Conservation (phyloP, 352 stramenopile species). For the Paralagenidium karlingii region DNA sequence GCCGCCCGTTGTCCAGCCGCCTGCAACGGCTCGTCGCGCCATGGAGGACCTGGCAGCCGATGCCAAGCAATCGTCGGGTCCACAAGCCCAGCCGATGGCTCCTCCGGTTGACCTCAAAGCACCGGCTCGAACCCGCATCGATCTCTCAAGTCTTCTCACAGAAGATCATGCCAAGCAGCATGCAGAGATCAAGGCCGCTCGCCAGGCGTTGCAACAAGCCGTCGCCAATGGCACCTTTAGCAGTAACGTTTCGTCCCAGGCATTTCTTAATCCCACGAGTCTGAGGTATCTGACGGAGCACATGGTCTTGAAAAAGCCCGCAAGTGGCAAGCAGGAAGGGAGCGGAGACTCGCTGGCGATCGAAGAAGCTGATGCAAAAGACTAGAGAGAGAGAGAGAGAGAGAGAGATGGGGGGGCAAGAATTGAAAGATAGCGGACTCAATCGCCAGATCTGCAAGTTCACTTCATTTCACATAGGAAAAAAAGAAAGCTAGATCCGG, state of each 20-base stretch:
- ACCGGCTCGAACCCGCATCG: constrained; percentile 27
- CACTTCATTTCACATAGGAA: no score
- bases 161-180: constrained; percentile 26
- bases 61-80: constrained; percentile 1
- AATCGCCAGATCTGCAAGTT: no score
- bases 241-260: constrained; percentile 9
- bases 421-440: no score
- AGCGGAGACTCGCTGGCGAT: no score
- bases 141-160: constrained; percentile 35
- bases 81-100: constrained; percentile 8
- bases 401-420: no score
- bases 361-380: no score
- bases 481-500: no score
- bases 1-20: constrained; percentile 3
- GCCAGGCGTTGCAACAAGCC: no score
- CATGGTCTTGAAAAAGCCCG: constrained; percentile 33
- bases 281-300: constrained; percentile 37
- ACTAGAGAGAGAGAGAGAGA: no score
- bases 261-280: constrained; percentile 39
- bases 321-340: no score
- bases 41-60: constrained; percentile 11
- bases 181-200: constrained; percentile 19
- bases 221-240: constrained; percentile 8
- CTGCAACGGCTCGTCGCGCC: constrained; percentile 1
- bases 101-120: no score